Evolutionary conservation across 2,329 filamentous ascomycete species (phyloP).

Genomic region (Dothiorella sarmentorum): DNA sequence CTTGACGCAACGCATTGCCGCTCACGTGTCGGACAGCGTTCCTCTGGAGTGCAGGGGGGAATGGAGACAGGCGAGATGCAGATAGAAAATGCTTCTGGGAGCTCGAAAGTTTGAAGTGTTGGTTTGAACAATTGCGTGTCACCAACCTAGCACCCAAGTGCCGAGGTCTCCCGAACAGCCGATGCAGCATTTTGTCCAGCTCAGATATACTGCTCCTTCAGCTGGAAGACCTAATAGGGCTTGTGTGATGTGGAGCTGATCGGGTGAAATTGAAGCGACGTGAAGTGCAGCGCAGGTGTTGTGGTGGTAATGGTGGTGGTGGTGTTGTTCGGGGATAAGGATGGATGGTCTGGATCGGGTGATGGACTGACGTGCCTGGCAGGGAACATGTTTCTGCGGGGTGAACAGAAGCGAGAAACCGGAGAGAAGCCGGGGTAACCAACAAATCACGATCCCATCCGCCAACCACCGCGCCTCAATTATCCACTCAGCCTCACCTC

Average conservation of each 20-base stretch:
- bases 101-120: neutral
- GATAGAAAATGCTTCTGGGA: neutral
- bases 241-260: neutral
- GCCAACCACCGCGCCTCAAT: neutral
- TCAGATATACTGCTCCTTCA: neutral
- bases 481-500: neutral
- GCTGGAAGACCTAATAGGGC: neutral
- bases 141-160: neutral
- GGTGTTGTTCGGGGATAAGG: neutral
- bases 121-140: neutral
- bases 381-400: neutral
- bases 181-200: neutral
- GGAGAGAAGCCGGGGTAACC: neutral
- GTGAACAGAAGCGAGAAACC: neutral
- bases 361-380: slow-evolving; percentile 7
- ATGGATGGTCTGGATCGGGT: neutral
- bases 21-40: neutral
- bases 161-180: slow-evolving; percentile 9
- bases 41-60: neutral
- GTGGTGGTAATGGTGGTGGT: neutral
- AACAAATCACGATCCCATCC: neutral
- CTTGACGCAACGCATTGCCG: neutral
- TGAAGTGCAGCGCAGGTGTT: neutral
- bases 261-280: neutral
- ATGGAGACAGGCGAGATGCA: neutral